Evolutionary conservation across 2,329 filamentous ascomycete species (phyloP).

Genomic region (Paracamarosporium sp.): DNA sequence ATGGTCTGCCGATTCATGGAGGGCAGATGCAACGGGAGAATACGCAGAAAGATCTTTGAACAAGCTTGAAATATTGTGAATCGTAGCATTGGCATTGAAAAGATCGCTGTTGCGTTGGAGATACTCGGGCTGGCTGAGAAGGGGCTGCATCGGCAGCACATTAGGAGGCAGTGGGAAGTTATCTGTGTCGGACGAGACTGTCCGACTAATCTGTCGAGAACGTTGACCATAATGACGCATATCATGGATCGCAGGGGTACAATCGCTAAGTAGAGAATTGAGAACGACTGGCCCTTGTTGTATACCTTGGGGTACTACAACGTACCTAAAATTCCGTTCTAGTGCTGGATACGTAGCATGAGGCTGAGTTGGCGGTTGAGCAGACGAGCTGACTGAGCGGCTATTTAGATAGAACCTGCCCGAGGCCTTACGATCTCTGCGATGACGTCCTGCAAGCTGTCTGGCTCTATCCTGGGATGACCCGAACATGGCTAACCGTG

Average conservation of each 20-base stretch:
- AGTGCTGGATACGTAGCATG: background rate
- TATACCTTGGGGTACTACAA: background rate
- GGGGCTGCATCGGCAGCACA: background rate
- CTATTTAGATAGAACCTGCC: conserved; percentile 21
- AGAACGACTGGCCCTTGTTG: background rate
- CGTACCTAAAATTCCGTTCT: background rate
- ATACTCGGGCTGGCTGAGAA: background rate
- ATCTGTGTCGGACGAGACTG: background rate
- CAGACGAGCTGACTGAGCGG: conserved; percentile 20
- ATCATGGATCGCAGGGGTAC: background rate
- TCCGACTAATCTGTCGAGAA: background rate
- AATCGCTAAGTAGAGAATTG: background rate
- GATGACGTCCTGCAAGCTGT: conserved; percentile 40
- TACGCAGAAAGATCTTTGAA: conserved; percentile 3
- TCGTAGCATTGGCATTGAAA: background rate
- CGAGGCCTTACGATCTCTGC: conserved; percentile 33
- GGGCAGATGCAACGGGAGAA: background rate
- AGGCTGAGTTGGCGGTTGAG: conserved; percentile 11
- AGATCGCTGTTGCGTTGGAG: background rate
- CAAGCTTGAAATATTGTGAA: conserved; percentile 1
- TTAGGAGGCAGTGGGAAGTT: background rate
- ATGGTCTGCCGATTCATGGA: background rate
- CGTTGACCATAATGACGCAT: background rate
- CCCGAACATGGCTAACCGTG: conserved; percentile 36
- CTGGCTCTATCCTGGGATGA: conserved; percentile 42